phyloP scores from a whole-genome alignment of 2,329 filamentous ascomycete species.

The Ascochyta pisi region DNA sequence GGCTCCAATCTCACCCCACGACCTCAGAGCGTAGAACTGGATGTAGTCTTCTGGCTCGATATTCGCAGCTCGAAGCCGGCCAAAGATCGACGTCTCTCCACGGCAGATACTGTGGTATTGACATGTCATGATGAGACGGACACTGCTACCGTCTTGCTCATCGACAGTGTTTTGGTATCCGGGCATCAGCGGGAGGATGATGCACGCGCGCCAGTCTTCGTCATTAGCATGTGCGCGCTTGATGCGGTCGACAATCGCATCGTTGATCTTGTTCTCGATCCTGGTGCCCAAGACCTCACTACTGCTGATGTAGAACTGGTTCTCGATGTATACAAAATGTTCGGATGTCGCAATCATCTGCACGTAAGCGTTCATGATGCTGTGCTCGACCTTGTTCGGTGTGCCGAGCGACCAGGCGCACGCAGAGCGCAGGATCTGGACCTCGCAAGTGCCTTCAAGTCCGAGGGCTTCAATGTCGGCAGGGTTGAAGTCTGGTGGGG shows the following conservation, averaged over 20 bases:
- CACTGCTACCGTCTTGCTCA: slow-evolving; percentile 90
- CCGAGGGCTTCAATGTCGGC: slow-evolving; percentile 87
- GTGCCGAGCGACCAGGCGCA: slow-evolving; percentile 92
- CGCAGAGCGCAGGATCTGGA: slow-evolving; percentile 92
- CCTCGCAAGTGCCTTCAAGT: slow-evolving; percentile 91
- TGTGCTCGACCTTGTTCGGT: slow-evolving; percentile 82
- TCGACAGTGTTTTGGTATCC: slow-evolving; percentile 98
- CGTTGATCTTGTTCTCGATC: slow-evolving; percentile 92
- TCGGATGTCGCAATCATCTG: slow-evolving; percentile 95
- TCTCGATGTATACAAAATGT: slow-evolving; percentile 98
- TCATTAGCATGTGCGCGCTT: slow-evolving; percentile 81
- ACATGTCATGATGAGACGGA: slow-evolving; percentile 94
- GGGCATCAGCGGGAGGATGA: slow-evolving; percentile 95
- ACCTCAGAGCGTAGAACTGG: slow-evolving; percentile 87
- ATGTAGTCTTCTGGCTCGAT: slow-evolving; percentile 97
- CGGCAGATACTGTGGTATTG: slow-evolving; percentile 96
- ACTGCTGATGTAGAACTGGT: slow-evolving; percentile 97
- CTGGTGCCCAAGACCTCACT: slow-evolving; percentile 86
- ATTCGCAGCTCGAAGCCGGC: slow-evolving; percentile 75
- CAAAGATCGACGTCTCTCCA: slow-evolving; percentile 91
- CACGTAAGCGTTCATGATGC: slow-evolving; percentile 94
- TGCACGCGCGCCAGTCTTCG: slow-evolving; percentile 88
- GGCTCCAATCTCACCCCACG: slow-evolving; percentile 89
- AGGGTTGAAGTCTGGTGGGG: slow-evolving; percentile 87
- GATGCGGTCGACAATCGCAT: slow-evolving; percentile 91